Conservation (phyloP, 257 asterid genomes). For the Solanum etuberosum region DNA sequence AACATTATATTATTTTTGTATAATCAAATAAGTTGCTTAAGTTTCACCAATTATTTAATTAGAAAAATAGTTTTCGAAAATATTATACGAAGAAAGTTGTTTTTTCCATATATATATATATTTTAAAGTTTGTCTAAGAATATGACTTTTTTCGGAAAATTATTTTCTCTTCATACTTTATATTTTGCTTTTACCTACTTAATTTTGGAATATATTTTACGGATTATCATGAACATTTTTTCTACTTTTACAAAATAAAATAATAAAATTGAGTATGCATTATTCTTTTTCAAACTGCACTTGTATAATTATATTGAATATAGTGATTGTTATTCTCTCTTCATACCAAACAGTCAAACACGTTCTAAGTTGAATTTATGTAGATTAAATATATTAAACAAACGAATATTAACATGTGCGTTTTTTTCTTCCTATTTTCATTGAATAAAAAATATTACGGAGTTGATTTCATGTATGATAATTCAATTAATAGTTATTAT, state of each 20-base stretch:
- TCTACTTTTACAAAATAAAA: too few species aligned
- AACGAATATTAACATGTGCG: background rate
- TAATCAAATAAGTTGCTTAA: background rate
- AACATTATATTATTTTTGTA: background rate
- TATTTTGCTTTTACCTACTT: too few species aligned
- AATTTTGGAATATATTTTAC: too few species aligned
- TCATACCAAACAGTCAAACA: background rate
- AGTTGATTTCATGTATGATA: background rate
- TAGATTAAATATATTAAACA: background rate
- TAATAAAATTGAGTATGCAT: too few species aligned
- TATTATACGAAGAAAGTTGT: background rate
- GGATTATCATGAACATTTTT: too few species aligned
- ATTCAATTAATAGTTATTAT: too few species aligned
- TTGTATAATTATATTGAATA: background rate
- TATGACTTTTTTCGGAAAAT: too few species aligned
- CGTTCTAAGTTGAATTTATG: background rate
- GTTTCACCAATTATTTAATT: background rate
- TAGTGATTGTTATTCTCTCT: too few species aligned
- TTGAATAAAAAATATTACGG: background rate
- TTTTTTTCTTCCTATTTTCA: background rate
- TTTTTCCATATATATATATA: too few species aligned
- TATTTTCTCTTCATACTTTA: background rate
- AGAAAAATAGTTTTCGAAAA: background rate
- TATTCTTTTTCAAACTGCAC: background rate
- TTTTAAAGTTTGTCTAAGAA: background rate